These are phyloP conservation scores for Ogataea ganodermae DNA, from an alignment of 805 yeast species.

Conservation along the genomic window DNA sequence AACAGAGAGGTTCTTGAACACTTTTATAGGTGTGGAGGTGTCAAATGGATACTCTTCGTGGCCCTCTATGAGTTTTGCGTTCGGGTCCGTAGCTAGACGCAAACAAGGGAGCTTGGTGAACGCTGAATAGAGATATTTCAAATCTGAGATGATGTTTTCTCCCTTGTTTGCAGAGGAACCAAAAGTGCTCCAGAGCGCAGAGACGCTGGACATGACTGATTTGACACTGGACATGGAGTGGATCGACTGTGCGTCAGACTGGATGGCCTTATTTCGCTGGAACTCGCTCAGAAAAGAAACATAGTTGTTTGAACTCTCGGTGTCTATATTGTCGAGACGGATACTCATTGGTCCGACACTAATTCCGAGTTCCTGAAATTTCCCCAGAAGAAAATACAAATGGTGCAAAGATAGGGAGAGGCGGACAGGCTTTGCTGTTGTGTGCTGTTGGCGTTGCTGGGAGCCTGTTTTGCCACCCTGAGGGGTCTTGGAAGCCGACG, in stretches of 20 bases:
- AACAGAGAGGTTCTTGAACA: constrained; percentile 63
- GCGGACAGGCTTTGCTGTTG: constrained; percentile 50
- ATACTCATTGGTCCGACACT: constrained; percentile 64
- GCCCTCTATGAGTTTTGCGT: constrained; percentile 56
- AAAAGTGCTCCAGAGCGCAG: constrained; percentile 42
- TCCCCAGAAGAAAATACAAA: constrained; percentile 59
- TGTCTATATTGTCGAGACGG: constrained; percentile 56
- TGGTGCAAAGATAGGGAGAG: constrained; percentile 64
- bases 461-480: constrained; percentile 10
- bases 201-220: constrained; percentile 49
- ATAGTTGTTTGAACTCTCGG: constrained; percentile 49
- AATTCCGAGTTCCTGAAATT: constrained; percentile 49
- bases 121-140: constrained; percentile 59
- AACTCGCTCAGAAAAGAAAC: constrained; percentile 63
- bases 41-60: constrained; percentile 75
- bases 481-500: constrained; percentile 16
- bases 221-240: constrained; percentile 61
- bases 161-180: constrained; percentile 44
- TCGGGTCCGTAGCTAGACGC: constrained; percentile 58
- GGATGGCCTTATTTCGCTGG: constrained; percentile 39
- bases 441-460: constrained; percentile 17
- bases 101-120: constrained; percentile 68
- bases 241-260: constrained; percentile 47
- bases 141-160: constrained; percentile 43
- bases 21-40: constrained; percentile 62